Conservation (phyloP, 768 basidiomycete genomes). For the Chalciporus piperatus region DNA sequence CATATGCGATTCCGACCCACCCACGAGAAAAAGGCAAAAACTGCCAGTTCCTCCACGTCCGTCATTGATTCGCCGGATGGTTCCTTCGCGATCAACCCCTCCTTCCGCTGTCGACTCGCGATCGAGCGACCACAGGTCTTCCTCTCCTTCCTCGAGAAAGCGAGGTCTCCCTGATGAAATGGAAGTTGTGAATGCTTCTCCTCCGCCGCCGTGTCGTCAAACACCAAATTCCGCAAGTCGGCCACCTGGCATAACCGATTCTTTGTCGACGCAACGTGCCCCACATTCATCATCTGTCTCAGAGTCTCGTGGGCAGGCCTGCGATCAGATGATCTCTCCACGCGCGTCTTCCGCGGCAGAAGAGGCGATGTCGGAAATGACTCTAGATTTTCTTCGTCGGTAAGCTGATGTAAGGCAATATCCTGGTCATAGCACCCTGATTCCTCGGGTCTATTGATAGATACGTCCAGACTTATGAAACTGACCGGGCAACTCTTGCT, state of each 20-base stretch:
- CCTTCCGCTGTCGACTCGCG: background rate
- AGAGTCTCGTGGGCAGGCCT: background rate
- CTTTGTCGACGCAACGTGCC: background rate
- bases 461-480: conserved; percentile 31
- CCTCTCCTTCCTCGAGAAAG: background rate
- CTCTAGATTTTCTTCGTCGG: conserved; percentile 28
- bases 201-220: background rate
- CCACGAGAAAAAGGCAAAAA: conserved; percentile 9
- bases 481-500: conserved; percentile 31
- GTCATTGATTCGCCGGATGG: conserved; percentile 6
- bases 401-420: conserved; percentile 12
- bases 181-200: conserved; percentile 1
- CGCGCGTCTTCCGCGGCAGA: conserved; percentile 12
- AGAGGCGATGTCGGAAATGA: conserved; percentile 28
- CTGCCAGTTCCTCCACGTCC: conserved; percentile 23
- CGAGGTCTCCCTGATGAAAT: conserved; percentile 2
- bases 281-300: background rate
- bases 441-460: conserved; percentile 11
- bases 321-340: background rate
- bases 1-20: background rate
- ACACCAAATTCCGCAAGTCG: background rate
- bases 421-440: conserved; percentile 2
- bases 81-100: background rate
- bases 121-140: background rate
- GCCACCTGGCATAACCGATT: background rate